Conservation (phyloP, 768 basidiomycete genomes). For the Suillus tomentosus region DNA sequence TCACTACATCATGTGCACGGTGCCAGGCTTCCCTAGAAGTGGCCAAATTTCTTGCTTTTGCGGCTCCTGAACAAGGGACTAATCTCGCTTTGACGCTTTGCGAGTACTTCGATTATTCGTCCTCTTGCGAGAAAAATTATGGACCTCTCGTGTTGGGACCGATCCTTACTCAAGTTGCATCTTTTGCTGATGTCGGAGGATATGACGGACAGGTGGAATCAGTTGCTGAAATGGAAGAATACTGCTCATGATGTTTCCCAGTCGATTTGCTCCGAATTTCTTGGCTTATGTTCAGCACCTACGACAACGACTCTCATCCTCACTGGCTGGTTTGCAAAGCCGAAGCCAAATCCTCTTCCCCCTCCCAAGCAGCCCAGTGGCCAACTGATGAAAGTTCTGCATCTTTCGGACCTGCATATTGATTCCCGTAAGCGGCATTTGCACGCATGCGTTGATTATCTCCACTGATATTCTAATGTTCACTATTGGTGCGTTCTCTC, state of each 20-base stretch:
- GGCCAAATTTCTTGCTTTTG: conserved; percentile 66
- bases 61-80: conserved; percentile 62
- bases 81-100: conserved; percentile 60
- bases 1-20: conserved; percentile 59
- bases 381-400: conserved; percentile 68
- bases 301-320: conserved; percentile 61
- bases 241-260: conserved; percentile 21
- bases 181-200: conserved; percentile 70
- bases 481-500: conserved; percentile 11
- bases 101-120: conserved; percentile 55
- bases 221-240: neutral
- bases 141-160: conserved; percentile 53
- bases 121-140: conserved; percentile 50
- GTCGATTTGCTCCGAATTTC: conserved; percentile 64
- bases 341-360: conserved; percentile 73
- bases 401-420: conserved; percentile 77
- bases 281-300: conserved; percentile 56
- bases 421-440: conserved; percentile 56
- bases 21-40: conserved; percentile 64
- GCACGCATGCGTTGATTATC: conserved; percentile 6
- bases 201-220: conserved; percentile 67
- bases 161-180: conserved; percentile 68
- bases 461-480: conserved; percentile 8
- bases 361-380: conserved; percentile 59
- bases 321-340: conserved; percentile 72